These are phyloP conservation scores for Fusarium nematophilum DNA, from an alignment of 2,329 filamentous ascomycete genomes.

Conservation along the genomic window DNA sequence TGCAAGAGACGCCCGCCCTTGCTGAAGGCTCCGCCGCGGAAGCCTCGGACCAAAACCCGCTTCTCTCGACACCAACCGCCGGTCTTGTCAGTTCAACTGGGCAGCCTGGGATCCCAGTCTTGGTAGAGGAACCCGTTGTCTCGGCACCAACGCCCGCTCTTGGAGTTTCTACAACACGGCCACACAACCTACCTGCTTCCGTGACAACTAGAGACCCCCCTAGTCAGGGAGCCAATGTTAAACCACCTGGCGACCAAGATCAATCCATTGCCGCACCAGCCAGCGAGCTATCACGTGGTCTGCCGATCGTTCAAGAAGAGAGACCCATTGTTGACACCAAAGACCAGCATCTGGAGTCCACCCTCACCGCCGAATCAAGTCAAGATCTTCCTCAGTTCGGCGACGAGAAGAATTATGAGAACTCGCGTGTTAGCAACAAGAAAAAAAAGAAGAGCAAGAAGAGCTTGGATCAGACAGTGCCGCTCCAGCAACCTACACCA, in stretches of 20 bases:
- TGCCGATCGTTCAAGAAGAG: not conserved
- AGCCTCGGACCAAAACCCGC: not conserved
- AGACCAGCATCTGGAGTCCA: not conserved
- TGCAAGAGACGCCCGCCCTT: too few relatives aligned
- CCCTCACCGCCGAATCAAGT: not conserved
- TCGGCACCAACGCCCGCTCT: not conserved
- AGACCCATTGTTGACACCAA: not conserved
- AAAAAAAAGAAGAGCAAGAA: constrained; percentile 43
- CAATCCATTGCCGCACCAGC: not conserved
- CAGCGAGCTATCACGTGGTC: not conserved
- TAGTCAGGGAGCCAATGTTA: not conserved
- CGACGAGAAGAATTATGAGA: not conserved
- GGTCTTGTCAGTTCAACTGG: not conserved
- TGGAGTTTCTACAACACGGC: not conserved
- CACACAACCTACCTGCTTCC: not conserved
- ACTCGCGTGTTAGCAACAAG: constrained; percentile 42
- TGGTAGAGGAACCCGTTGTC: not conserved
- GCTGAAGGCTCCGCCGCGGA: too few relatives aligned
- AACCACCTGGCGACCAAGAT: not conserved
- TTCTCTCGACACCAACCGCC: not conserved
- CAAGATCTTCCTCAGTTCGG: not conserved
- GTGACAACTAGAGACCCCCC: not conserved
- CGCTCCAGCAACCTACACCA: constrained; percentile 9
- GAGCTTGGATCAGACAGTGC: not conserved
- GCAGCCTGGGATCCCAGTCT: not conserved